Evolutionary conservation across 2,329 filamentous ascomycete species (phyloP).

Genomic region (Colletotrichum tamarilloi): DNA sequence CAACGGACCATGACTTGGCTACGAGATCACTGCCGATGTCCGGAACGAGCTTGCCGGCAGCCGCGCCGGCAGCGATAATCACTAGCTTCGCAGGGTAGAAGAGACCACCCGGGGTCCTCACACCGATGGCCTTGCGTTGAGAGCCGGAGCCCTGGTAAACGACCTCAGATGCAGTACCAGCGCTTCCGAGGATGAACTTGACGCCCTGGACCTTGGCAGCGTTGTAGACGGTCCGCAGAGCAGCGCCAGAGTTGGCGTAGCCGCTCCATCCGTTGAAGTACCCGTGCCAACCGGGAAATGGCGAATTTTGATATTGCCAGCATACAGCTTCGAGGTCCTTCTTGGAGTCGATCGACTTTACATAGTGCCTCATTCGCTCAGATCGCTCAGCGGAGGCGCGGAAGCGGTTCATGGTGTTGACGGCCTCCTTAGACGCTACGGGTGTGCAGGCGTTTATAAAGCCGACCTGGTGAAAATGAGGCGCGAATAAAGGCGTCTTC

Average conservation of each 20-base stretch:
- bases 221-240: constrained; percentile 58
- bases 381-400: constrained; percentile 52
- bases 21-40: constrained; percentile 60
- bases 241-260: constrained; percentile 66
- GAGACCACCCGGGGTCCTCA: constrained; percentile 5
- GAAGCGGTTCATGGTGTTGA: constrained; percentile 56
- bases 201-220: constrained; percentile 52
- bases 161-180: constrained; percentile 41
- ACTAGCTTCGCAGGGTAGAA: constrained; percentile 46
- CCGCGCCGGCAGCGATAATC: constrained; percentile 65
- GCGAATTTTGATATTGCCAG: constrained; percentile 59
- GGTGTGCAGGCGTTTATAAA: constrained; percentile 61
- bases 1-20: constrained; percentile 69
- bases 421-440: constrained; percentile 58
- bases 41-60: constrained; percentile 58
- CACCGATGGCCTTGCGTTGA: background rate
- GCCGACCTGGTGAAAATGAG: constrained; percentile 57
- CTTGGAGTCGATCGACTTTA: constrained; percentile 43
- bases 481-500: constrained; percentile 62
- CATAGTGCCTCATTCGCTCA: constrained; percentile 39
- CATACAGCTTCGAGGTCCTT: constrained; percentile 55
- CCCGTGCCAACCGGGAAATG: constrained; percentile 64
- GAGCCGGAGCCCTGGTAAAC: constrained; percentile 37
- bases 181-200: constrained; percentile 47
- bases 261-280: constrained; percentile 69